Conservation (phyloP, 2,329 filamentous ascomycete species). For the Cryphonectria parasitica region DNA sequence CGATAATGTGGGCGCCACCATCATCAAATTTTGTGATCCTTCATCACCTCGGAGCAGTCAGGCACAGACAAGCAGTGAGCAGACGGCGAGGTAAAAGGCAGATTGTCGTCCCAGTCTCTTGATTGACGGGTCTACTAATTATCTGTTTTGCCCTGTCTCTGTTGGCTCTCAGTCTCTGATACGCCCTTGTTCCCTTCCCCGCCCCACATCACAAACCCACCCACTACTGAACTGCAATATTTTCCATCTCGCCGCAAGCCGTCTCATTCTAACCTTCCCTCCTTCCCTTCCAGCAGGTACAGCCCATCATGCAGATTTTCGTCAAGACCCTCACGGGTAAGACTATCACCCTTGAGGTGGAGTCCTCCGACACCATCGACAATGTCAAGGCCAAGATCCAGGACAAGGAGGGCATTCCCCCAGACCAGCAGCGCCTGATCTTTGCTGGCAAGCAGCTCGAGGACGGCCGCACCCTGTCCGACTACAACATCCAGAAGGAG, state of each 20-base stretch:
- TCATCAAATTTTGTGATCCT: slow-evolving; percentile 8
- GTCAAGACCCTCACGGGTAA: slow-evolving; percentile 94
- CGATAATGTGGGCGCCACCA: slow-evolving; percentile 19
- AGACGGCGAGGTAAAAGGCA: background rate
- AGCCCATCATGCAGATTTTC: slow-evolving; percentile 78
- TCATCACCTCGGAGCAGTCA: background rate
- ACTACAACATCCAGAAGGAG: slow-evolving; percentile 99
- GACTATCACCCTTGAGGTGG: slow-evolving; percentile 99
- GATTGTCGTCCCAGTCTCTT: background rate
- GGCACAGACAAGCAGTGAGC: background rate
- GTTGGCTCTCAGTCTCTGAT: slow-evolving; percentile 9
- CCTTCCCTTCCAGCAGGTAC: slow-evolving; percentile 44
- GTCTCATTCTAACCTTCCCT: slow-evolving; percentile 28
- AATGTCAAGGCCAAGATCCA: slow-evolving; percentile 99
- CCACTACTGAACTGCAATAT: slow-evolving; percentile 25
- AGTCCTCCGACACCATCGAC: slow-evolving; percentile 99
- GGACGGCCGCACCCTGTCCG: slow-evolving; percentile 96
- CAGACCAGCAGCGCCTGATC: slow-evolving; percentile 99
- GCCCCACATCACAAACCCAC: slow-evolving; percentile 31
- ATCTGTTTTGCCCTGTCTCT: background rate
- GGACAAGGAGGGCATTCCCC: slow-evolving; percentile 99
- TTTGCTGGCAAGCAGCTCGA: slow-evolving; percentile 99
- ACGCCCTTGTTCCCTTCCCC: slow-evolving; percentile 12
- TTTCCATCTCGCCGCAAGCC: slow-evolving; percentile 21
- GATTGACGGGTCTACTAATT: background rate